Base-by-base conservation (phyloP, 2,329 filamentous ascomycete genomes). In the Aureobasidium sp. region DNA sequence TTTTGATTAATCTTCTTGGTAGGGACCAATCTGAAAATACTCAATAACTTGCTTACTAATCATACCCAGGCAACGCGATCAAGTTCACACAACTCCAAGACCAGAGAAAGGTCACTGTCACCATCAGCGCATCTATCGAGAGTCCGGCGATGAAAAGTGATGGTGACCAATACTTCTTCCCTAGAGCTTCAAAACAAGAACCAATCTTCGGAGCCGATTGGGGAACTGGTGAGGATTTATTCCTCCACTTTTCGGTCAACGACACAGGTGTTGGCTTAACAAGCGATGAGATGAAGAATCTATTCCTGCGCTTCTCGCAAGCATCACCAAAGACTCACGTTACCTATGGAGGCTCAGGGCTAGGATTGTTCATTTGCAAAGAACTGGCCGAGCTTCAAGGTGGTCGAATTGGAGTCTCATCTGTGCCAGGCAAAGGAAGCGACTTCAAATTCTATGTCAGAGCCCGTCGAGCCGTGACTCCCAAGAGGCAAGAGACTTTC, bases 301-400 rank as follows among this genome's bases (percentile, higher is more conserved):
- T 90, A 0, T 89, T 89, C 69, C 81, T 86, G 65, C 80, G 85
- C 32, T 89, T 89, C 69, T 82, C 84, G 15, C 86, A 89, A 71
- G 84, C 85, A 0, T 86, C 81, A n/a, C 82, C 84, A 3, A 82
- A 80, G 61, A 88, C 85, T 0, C 85, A 87, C 64, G 81, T 86
- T 39, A 81, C 86, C 63, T 88, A 89, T 65, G 86, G 86, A 25
- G 86, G 86, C 0, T 86, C 83, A 0, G 86, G 86, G 0, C 77
- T 89, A 1, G 86, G 86, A 0, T 75, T 89, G 0, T 89, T 88
- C 68, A 88, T 89, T 61, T 86, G 83, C 47, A 79, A 85, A n/a
- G 79, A 84, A 36, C 77, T 89, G 11, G 85, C 85, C 1, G 86
- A 89, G 69, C 76, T 89, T 34, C 86, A 88, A 64, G 84, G 85